Conservation (phyloP, 2,329 filamentous ascomycete genomes). For the Xylariaceae sp. region DNA sequence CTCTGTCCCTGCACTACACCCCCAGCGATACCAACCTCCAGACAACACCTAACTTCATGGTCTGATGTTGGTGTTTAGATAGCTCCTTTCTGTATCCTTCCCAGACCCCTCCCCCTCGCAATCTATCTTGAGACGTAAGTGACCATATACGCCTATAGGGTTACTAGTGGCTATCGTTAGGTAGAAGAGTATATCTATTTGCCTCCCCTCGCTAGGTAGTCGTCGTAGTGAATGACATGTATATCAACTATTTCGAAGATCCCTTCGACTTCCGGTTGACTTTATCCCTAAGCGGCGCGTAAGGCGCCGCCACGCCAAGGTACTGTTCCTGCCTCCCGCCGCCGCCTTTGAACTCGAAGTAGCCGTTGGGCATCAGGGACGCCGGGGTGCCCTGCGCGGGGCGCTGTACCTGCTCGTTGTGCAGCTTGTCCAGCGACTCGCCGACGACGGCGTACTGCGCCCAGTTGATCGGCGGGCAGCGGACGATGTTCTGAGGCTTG, state of each 20-base stretch:
- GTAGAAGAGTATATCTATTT: too few species aligned
- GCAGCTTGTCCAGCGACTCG: conserved; percentile 74
- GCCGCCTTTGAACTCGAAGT: conserved; percentile 46
- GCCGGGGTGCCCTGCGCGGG: conserved; percentile 55
- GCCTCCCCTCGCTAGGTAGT: too few species aligned
- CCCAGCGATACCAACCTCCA: too few species aligned
- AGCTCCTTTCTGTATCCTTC: too few species aligned
- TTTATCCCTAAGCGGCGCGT: conserved; percentile 48
- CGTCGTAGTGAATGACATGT: not conserved
- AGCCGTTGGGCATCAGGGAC: conserved; percentile 38
- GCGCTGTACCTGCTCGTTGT: conserved; percentile 67
- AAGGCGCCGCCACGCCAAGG: conserved; percentile 51
- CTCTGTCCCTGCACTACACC: too few species aligned
- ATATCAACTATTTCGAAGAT: conserved; percentile 24
- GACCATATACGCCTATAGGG: too few species aligned
- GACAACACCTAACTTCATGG: too few species aligned
- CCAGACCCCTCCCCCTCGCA: too few species aligned
- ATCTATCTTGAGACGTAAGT: too few species aligned
- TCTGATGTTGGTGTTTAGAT: too few species aligned
- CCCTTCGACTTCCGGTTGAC: conserved; percentile 34
- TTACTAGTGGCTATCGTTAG: too few species aligned
- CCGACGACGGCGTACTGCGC: conserved; percentile 88
- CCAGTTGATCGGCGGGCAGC: conserved; percentile 91
- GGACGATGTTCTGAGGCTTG: conserved; percentile 71
- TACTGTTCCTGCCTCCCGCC: conserved; percentile 39